Base-by-base conservation (phyloP, 2,329 filamentous ascomycete genomes). In the Xylaria sp. region DNA sequence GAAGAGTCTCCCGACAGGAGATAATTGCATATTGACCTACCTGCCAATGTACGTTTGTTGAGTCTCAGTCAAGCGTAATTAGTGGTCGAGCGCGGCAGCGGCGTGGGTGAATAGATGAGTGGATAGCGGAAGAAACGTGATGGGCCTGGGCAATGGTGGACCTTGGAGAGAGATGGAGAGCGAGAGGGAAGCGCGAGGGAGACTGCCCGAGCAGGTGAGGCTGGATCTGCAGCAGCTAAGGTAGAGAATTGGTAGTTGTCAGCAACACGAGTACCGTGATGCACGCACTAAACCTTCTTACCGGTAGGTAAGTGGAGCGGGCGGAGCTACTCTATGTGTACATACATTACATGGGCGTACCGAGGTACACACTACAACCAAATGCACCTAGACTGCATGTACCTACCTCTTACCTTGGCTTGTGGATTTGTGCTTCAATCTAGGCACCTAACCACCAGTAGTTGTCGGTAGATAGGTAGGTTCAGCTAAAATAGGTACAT, bases 191-290 rank as follows among this genome's bases (percentile, higher is more conserved):
- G 32, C 32, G 32, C 16, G 40, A n/a, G 40, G 18, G 16, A 44
- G 40, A 44, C 40, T 18, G 40, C 12, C 10, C 13, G 35, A 58
- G 44, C 9, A 40, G 59, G 27, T 61, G 59, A 61, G 59, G 44
- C 59, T 61, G 27, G 27, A 61, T 61, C 44, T 51, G 59, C 59
- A 61, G 13, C 59, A 58, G 55, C 55, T 58, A 58, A 8, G 10
- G 29, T 4, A 32, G 29, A 32, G 10, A 32, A 6, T 29, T 29
- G 32, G 32, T 35, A 35, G 32, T 48, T 32, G 42, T 60, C 6
- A 37, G 21, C 32, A 40, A 18, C n/a, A 35, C 27, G 29, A 6
- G 35, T 58, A 57, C 32, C 54, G 23, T 37, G 32, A 57, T 57
- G 23, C 35, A 57, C 18, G 54, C 51, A 55, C 50, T 57, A 57